Evolutionary conservation across 129 eudicot genomes (phyloP).

Genomic region (carrot (Daucus carota)): DNA sequence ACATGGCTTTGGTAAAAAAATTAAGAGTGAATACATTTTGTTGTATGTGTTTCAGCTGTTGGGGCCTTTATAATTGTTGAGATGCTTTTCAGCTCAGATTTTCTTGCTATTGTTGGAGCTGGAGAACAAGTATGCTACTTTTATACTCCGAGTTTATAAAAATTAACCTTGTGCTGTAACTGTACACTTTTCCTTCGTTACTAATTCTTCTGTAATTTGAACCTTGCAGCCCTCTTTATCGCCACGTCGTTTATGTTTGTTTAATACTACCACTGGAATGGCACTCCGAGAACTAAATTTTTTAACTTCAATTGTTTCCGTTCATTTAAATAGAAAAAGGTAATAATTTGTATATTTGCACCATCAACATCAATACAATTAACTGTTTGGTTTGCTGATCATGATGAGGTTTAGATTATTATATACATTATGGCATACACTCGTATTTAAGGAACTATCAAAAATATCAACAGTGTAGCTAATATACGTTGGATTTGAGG

Average conservation of each 20-base stretch:
- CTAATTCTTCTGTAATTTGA: constrained; percentile 14
- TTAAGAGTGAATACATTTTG: background rate
- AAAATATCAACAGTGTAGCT: background rate
- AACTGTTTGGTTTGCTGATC: background rate
- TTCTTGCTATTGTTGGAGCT: constrained; percentile 95
- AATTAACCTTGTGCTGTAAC: background rate
- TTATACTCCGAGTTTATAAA: background rate
- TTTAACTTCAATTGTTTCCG: constrained; percentile 87
- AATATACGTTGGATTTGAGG: background rate
- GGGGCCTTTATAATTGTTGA: constrained; percentile 89
- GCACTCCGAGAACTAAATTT: constrained; percentile 75
- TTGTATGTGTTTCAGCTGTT: constrained; percentile 33
- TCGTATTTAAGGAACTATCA: background rate
- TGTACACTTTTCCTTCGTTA: background rate
- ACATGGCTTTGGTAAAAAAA: background rate
- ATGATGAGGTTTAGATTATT: background rate
- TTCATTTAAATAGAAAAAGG: constrained; percentile 79
- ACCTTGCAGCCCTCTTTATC: constrained; percentile 72
- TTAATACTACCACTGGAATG: constrained; percentile 59
- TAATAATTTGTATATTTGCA: constrained; percentile 3
- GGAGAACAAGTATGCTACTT: constrained; percentile 74
- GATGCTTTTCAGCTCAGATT: constrained; percentile 84
- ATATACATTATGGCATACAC: background rate
- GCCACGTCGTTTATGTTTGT: constrained; percentile 93
- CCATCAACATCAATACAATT: background rate